A percentile compares a stretch with the other conserved stretches of the same genome.
Evolutionary conservation across 768 basidiomycete genomes (phyloP).

Genomic region (Pleurotus eryngii): DNA sequence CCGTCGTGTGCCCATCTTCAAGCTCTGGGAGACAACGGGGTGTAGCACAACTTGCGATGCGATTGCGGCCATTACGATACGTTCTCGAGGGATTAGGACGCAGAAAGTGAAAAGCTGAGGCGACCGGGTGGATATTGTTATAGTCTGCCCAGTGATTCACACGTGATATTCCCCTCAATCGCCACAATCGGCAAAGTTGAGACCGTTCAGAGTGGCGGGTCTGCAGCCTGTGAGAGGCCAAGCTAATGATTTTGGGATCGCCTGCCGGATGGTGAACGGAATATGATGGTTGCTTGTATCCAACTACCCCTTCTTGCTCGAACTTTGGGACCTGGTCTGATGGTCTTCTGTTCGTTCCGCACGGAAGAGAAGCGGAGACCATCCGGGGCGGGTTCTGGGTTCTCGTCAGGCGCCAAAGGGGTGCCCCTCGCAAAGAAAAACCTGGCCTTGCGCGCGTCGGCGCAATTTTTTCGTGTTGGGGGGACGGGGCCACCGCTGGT

Average conservation of each 20-base stretch:
- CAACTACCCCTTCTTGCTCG: not conserved
- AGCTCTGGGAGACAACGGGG: slow-evolving; percentile 68
- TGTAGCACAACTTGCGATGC: slow-evolving; percentile 84
- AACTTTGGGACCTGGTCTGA: no score
- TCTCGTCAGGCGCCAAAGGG: no score
- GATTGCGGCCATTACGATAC: slow-evolving; percentile 39
- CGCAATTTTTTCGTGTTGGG: no score
- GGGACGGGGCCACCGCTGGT: no score
- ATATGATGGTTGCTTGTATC: not conserved
- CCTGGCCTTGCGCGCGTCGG: no score
- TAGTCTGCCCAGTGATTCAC: slow-evolving; percentile 13
- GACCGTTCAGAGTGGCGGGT: not conserved
- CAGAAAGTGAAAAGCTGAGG: slow-evolving; percentile 2
- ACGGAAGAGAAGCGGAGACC: no score
- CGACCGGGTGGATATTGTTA: slow-evolving; percentile 8
- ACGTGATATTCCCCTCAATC: slow-evolving; percentile 17
- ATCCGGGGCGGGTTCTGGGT: no score
- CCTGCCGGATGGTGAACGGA: not conserved
- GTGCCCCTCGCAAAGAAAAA: no score
- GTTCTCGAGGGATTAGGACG: not conserved
- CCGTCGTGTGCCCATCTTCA: slow-evolving; percentile 78
- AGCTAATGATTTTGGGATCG: not conserved
- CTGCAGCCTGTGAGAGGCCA: not conserved
- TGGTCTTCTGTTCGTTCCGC: no score
- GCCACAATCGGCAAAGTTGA: slow-evolving; percentile 1